Base-by-base conservation (phyloP, 1,139 yeast genomes). In the Debaryomyces subglobosus region DNA sequence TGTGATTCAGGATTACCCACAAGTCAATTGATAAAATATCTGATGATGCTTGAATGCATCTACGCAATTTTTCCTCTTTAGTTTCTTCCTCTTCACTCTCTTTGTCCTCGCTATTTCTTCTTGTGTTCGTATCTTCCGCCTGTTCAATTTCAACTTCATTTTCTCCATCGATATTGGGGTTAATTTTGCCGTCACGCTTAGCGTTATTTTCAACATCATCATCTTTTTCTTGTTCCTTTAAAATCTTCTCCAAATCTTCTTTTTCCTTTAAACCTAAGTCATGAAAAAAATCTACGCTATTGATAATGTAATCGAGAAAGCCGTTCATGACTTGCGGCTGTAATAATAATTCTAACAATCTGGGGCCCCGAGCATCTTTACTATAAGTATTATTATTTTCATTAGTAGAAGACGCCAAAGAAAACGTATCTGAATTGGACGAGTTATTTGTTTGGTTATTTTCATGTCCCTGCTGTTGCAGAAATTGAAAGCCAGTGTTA, bases 281-380 rank as follows among this genome's bases (percentile, higher is more conserved):
- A 45, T 73, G 62, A 54, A 71, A 76, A 50, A 69, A 74, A 25
- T 66, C 73, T 23, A 76, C 79, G 54, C 79, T 72, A 20, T 55
- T 50, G 27, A 63, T 69, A 6, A 72, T 53, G 52, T 66, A 65
- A 41, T 74, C 78, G 36, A 72, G 59, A 30, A 76, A 65, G 3
- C 79, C 80, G 45, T 62, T 65, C 45, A 77, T 61, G 18, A 77
- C 68, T 50, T 76, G 80, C 16, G 81, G 80, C 53, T 76, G 81
- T 45, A 75, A 63, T 36, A 77, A 60, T 29, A 77, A 58, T 51
- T 77, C 81, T 39, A 77, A 52, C 39, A 77, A 62, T 53, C 74
- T 75, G 37, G 69, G 69, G 4, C 76, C 76, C 32, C 76, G 63
- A 10, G 72, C 63, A 48, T 74, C 78, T 51, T 72, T 73, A 41